Evolutionary conservation across 192 early-diverging fungal species (phyloP), one percentile per base, ranked within the genome.

Genomic region (Coemansia guatemalensis): DNA sequence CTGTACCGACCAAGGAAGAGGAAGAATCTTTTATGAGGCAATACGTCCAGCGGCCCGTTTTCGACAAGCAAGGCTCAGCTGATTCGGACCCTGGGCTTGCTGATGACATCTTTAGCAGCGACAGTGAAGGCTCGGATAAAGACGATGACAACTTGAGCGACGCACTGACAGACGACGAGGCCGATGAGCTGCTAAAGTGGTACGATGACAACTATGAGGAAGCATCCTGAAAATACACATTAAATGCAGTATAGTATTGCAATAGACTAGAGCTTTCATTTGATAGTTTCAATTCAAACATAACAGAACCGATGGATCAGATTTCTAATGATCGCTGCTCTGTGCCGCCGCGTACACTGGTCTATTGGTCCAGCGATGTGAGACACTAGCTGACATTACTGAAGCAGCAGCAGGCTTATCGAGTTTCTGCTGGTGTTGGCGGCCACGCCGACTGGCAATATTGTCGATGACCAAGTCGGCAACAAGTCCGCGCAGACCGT

Each of bases 131-230:
- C 47, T n/a, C 26, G 26, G 24, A 39, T 47, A 62, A 65, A 17
- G 64, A 59, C 17, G 56, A 60, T 12, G 71, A 60, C 22, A 62
- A 52, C 18, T 25, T 73, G 24, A 58, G 59, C 6, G 60, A 56
- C 5, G 71, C 67, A 8, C n/a, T 74, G 25, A 70, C 77, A 11
- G 71, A 65, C 2, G 71, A 74, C 24, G 77, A 80, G 41, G 77
- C 71, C 0, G 77, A 70, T 6, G 77, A 80, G 49, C 54, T 80
- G 64, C 77, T 80, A 17, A 80, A 74, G 49, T 74, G 71, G 77
- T 80, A 80, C 49, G 77, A 80, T n/a, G 77, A 74, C 68, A 71
- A 74, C 48, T 57, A 53, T 25, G n/a, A 41, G 14, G 35, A 48
- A 57, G 21, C n/a, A 50, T 20, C 32, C 8, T 30, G 29, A 8